Evolutionary conservation across 176 grass and related monocot species (phyloP).

Genomic region (Juncus effusus): DNA sequence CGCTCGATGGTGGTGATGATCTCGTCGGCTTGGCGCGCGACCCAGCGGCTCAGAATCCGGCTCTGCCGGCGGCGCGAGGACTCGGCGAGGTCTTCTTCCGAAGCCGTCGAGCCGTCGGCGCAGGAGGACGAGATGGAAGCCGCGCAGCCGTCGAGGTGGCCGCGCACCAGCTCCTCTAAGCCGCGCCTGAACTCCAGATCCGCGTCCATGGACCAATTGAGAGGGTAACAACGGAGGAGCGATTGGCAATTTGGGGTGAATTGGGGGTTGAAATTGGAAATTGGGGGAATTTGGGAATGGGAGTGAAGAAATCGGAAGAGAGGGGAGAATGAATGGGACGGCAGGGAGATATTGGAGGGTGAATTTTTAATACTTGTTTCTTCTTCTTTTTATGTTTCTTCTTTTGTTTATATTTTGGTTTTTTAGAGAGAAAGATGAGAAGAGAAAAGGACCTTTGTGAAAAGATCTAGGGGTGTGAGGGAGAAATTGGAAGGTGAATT

Average conservation of each 20-base stretch:
- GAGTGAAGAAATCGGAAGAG: constrained; percentile 13
- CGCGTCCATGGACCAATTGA: constrained; percentile 53
- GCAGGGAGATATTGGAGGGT: not conserved
- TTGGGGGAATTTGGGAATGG: constrained; percentile 14
- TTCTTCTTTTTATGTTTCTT: not conserved
- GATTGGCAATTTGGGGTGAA: constrained; percentile 17
- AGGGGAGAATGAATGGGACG: constrained; percentile 10
- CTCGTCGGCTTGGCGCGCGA: constrained; percentile 96
- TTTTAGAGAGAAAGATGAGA: constrained; percentile 2
- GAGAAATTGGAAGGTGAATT: not conserved
- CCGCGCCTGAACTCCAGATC: constrained; percentile 83
- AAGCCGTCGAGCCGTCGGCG: constrained; percentile 38
- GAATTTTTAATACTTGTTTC: not conserved
- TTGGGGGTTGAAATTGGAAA: constrained; percentile 28
- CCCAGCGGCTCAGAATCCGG: constrained; percentile 82
- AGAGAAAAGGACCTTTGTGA: constrained; percentile 9
- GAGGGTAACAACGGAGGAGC: constrained; percentile 26
- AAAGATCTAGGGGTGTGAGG: not conserved
- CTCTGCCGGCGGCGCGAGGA: constrained; percentile 56
- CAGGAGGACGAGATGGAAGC: constrained; percentile 54
- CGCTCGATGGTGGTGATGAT: constrained; percentile 94
- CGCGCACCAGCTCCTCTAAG: constrained; percentile 95
- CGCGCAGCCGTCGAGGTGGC: constrained; percentile 84
- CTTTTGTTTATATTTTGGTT: constrained; percentile 22
- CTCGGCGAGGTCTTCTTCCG: constrained; percentile 30